A percentile compares a stretch with the other conserved stretches of the same genome.
Conservation (phyloP, 306 rosid species). For the Cicer bijugum region DNA sequence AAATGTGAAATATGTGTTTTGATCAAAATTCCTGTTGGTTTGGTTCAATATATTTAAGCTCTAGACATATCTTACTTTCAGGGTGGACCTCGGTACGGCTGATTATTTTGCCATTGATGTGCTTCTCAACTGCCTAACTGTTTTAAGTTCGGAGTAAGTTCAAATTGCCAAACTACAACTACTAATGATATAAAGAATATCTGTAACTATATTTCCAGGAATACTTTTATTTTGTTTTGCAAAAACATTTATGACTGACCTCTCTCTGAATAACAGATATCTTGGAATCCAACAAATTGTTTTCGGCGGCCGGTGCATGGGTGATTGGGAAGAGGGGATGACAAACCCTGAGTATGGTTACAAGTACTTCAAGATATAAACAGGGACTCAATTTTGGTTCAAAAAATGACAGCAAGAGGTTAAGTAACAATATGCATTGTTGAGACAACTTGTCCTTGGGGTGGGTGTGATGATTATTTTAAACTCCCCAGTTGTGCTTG, state of each 20-base stretch:
- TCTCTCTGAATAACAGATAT: conserved; percentile 59
- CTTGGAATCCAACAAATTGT: conserved; percentile 85
- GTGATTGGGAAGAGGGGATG: conserved; percentile 99
- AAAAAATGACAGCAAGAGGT: not conserved
- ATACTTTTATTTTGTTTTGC: conserved; percentile 5
- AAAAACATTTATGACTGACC: conserved; percentile 32
- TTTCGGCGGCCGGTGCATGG: conserved; percentile 82
- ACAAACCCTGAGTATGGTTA: conserved; percentile 76
- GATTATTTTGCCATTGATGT: conserved; percentile 87
- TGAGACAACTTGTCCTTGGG: not conserved
- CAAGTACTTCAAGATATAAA: conserved; percentile 77
- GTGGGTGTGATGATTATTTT: not conserved
- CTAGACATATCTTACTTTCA: conserved; percentile 44
- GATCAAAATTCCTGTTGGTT: conserved; percentile 1
- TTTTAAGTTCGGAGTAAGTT: conserved; percentile 88
- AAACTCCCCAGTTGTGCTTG: not conserved
- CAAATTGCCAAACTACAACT: conserved; percentile 11
- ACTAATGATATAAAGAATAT: conserved; percentile 1
- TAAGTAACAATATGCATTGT: conserved; percentile 12
- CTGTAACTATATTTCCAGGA: not conserved
- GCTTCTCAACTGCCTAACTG: conserved; percentile 85
- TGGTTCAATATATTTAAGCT: conserved; percentile 22
- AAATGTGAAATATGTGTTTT: conserved; percentile 10
- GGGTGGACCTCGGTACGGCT: conserved; percentile 93
- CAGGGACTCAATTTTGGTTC: conserved; percentile 35